Evolutionary conservation across 1,139 yeast species (phyloP).

Genomic region (Saccharomyces hybrid): DNA sequence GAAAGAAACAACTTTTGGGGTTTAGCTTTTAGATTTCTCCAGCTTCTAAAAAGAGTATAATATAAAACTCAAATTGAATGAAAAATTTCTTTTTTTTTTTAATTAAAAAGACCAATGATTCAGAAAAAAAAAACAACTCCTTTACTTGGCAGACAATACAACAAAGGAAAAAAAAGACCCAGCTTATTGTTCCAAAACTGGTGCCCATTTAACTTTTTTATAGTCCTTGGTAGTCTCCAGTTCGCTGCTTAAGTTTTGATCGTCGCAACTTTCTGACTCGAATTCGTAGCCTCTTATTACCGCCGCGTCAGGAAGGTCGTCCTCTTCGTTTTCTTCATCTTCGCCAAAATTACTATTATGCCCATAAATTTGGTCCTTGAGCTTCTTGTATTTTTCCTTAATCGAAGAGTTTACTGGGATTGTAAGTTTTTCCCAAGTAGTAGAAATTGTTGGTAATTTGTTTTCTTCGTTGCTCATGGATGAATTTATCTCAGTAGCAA

Average conservation of each 20-base stretch:
- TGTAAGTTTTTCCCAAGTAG: slow-evolving; percentile 52
- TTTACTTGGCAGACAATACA: not conserved
- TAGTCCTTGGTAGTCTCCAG: slow-evolving; percentile 2
- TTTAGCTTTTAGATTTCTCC: slow-evolving; percentile 32
- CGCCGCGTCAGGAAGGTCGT: slow-evolving; percentile 36
- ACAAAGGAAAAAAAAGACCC: not conserved
- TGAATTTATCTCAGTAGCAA: slow-evolving; percentile 68
- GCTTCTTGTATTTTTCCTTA: slow-evolving; percentile 28
- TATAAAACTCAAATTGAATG: not conserved
- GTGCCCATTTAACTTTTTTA: slow-evolving; percentile 41
- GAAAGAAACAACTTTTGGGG: not conserved
- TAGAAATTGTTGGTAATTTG: slow-evolving; percentile 58
- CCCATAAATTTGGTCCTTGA: slow-evolving; percentile 12
- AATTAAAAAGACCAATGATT: not conserved
- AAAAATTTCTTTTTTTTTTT: not conserved
- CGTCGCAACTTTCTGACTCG: slow-evolving; percentile 12
- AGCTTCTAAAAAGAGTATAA: not conserved
- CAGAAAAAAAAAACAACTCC: not conserved
- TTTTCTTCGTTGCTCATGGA: slow-evolving; percentile 39
- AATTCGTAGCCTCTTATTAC: slow-evolving; percentile 41
- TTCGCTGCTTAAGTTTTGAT: slow-evolving; percentile 6
- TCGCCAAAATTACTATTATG: slow-evolving; percentile 5
- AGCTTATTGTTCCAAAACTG: slow-evolving; percentile 36
- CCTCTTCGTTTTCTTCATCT: slow-evolving; percentile 4
- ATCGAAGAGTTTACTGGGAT: slow-evolving; percentile 49